Evolutionary conservation across 2,329 filamentous ascomycete genomes (phyloP).

Genomic region (Diatrype stigma): DNA sequence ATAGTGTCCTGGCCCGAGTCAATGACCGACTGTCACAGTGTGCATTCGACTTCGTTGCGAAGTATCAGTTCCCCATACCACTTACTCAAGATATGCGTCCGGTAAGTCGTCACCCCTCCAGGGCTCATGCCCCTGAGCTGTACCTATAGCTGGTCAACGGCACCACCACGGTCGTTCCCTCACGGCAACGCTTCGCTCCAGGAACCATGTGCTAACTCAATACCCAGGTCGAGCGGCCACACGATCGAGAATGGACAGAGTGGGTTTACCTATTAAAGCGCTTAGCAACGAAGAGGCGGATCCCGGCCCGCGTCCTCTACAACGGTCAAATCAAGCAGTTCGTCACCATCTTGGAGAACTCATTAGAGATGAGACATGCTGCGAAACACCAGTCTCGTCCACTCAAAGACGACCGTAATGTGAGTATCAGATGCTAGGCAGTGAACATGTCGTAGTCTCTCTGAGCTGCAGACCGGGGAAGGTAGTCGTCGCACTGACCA

Average conservation of each 20-base stretch:
- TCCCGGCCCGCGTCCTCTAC: constrained; percentile 78
- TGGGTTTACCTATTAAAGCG: constrained; percentile 87
- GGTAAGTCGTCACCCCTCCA: background rate
- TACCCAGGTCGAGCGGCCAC: constrained; percentile 24
- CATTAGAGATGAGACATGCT: constrained; percentile 80
- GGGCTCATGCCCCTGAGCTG: constrained; percentile 15
- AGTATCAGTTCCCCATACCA: constrained; percentile 86
- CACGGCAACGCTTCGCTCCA: background rate
- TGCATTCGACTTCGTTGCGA: constrained; percentile 85
- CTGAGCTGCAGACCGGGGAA: too few relatives aligned
- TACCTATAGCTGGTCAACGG: constrained; percentile 19
- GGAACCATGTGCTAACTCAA: background rate
- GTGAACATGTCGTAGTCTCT: background rate
- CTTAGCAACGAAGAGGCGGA: constrained; percentile 79
- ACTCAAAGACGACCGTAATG: constrained; percentile 79
- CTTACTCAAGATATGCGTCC: constrained; percentile 51
- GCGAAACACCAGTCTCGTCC: constrained; percentile 79
- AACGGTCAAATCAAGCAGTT: constrained; percentile 90
- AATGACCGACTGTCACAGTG: constrained; percentile 83
- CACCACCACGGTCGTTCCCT: background rate
- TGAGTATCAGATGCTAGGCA: background rate
- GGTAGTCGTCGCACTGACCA: background rate
- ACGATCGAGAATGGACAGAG: constrained; percentile 71
- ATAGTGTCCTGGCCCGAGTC: constrained; percentile 72
- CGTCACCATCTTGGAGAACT: constrained; percentile 84